Conservation (phyloP, 1,284 basidiomycete genomes). For the Trametes versicolor region DNA sequence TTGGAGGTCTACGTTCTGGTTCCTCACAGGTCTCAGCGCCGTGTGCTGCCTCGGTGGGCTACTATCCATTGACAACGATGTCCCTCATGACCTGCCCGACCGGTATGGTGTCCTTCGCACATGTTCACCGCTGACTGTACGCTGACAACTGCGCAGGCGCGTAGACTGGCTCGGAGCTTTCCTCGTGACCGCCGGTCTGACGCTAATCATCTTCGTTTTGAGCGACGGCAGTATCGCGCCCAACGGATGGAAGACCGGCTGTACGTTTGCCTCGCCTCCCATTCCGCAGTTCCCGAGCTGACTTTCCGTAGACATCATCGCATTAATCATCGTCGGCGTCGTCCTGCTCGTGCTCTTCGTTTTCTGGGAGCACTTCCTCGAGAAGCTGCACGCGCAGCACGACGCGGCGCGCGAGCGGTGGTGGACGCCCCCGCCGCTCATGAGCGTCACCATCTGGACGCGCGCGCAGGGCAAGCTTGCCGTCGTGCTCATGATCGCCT, state of each 20-base stretch:
- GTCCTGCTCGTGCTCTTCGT: slow-evolving; percentile 69
- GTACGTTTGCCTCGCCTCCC: slow-evolving; percentile 53
- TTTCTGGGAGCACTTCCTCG: slow-evolving; percentile 75
- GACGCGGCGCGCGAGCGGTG: slow-evolving; percentile 29
- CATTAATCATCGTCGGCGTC: slow-evolving; percentile 71
- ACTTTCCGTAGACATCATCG: slow-evolving; percentile 59
- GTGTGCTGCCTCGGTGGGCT: slow-evolving; percentile 52
- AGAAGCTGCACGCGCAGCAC: slow-evolving; percentile 42
- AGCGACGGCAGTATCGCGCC: slow-evolving; percentile 78
- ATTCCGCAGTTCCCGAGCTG: neutral
- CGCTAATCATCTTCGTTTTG: slow-evolving; percentile 83
- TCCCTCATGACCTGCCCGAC: slow-evolving; percentile 57
- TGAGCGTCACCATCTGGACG: slow-evolving; percentile 76
- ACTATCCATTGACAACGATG: slow-evolving; percentile 56
- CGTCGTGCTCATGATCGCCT: slow-evolving; percentile 72
- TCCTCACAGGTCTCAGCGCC: slow-evolving; percentile 57
- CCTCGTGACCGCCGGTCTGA: slow-evolving; percentile 78
- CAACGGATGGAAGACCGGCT: slow-evolving; percentile 78
- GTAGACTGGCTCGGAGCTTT: slow-evolving; percentile 88
- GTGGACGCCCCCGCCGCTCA: slow-evolving; percentile 71
- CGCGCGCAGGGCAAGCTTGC: slow-evolving; percentile 74
- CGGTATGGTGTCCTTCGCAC: slow-evolving; percentile 19
- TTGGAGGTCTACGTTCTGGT: slow-evolving; percentile 68
- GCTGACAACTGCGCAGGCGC: slow-evolving; percentile 44
- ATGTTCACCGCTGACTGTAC: too few species aligned